Conservation (phyloP, 148 eudicot genomes). For the Persicaria tinctoria region DNA sequence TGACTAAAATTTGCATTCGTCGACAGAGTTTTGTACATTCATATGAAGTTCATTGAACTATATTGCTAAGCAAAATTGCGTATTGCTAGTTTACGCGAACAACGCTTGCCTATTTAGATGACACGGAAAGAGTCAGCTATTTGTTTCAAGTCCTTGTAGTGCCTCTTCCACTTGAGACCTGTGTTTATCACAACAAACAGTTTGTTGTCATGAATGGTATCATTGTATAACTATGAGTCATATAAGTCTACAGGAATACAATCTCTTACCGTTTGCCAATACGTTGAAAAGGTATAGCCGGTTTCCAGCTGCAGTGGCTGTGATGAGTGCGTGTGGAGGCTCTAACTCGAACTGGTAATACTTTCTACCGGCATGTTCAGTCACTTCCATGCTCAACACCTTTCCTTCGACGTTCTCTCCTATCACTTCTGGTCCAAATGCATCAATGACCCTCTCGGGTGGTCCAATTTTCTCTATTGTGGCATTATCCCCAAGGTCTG, state of each 20-base stretch:
- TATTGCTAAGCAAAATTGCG: neutral
- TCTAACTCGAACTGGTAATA: constrained; percentile 90
- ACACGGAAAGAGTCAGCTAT: constrained; percentile 83
- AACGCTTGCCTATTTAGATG: constrained; percentile 25
- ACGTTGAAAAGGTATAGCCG: constrained; percentile 78
- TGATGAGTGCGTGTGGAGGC: constrained; percentile 81
- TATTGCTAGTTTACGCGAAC: neutral
- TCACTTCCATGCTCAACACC: constrained; percentile 62
- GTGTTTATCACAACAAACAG: constrained; percentile 11
- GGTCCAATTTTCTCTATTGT: constrained; percentile 70
- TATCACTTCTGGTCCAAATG: constrained; percentile 92
- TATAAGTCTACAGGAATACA: neutral
- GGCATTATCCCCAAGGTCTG: constrained; percentile 65
- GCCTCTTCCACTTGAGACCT: constrained; percentile 95
- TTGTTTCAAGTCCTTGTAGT: constrained; percentile 72
- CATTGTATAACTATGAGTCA: neutral
- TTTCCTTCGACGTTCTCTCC: constrained; percentile 94
- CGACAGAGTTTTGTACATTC: constrained; percentile 5
- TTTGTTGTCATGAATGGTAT: neutral
- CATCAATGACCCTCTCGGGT: constrained; percentile 79
- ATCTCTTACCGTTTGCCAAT: constrained; percentile 53
- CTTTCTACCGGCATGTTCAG: constrained; percentile 72
- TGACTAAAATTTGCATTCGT: neutral
- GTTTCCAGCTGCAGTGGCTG: constrained; percentile 97
- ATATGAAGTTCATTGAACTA: neutral